Evolutionary conservation across 2,329 filamentous ascomycete genomes (phyloP).

Genomic region (Zymoseptoria passerinii): DNA sequence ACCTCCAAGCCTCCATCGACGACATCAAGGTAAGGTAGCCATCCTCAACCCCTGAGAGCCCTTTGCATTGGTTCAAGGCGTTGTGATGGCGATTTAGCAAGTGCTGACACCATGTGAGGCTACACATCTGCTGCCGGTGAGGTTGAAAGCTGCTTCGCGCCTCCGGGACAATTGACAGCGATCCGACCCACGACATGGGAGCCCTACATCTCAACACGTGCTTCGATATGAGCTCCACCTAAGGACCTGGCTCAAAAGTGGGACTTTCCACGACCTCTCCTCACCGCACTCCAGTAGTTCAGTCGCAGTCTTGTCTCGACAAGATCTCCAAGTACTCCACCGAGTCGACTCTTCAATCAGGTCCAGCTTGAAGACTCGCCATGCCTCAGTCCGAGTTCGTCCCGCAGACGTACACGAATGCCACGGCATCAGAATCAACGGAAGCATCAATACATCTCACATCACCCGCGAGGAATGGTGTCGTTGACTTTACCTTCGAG

Average conservation of each 20-base stretch:
- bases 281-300: neutral
- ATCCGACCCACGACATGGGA: neutral
- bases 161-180: neutral
- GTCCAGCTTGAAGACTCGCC: neutral
- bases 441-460: conserved; percentile 34
- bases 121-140: neutral
- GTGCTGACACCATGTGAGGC: neutral
- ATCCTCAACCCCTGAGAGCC: neutral
- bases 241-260: neutral
- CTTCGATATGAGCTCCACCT: neutral
- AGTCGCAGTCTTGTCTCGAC: neutral
- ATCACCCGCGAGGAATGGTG: conserved; percentile 32
- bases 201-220: neutral
- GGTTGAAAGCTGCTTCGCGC: neutral
- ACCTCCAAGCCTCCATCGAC: neutral
- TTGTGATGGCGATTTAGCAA: neutral
- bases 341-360: neutral
- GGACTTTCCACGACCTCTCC: neutral
- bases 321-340: neutral
- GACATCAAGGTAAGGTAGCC: neutral
- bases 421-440: conserved; percentile 18
- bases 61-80: neutral
- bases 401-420: conserved; percentile 31
- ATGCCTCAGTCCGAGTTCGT: conserved; percentile 45
- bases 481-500: conserved; percentile 56